Evolutionary conservation across 805 yeast genomes (phyloP).

Genomic region (Starmera pachycereana): DNA sequence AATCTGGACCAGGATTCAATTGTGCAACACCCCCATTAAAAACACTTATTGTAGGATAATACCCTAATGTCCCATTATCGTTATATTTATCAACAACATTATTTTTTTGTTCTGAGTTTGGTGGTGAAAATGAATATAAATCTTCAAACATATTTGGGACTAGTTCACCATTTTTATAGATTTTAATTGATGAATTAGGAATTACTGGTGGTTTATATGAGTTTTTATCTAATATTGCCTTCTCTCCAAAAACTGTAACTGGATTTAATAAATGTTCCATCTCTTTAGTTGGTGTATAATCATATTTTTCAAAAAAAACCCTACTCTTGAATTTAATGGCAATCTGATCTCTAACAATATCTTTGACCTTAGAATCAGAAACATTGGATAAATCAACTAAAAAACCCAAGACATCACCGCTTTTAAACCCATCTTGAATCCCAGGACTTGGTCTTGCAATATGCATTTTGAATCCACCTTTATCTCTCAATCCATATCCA

Average conservation of each 20-base stretch:
- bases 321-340: conserved; percentile 77
- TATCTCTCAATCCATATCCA: conserved; percentile 85
- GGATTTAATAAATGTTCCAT: conserved; percentile 72
- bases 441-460: conserved; percentile 55
- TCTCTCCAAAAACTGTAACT: conserved; percentile 60
- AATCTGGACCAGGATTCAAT: conserved; percentile 58
- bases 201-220: conserved; percentile 38
- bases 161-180: conserved; percentile 69
- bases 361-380: conserved; percentile 23
- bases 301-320: conserved; percentile 76
- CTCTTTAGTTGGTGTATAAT: conserved; percentile 56
- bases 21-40: conserved; percentile 70
- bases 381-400: conserved; percentile 57
- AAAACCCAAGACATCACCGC: conserved; percentile 82
- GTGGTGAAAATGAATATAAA: conserved; percentile 70
- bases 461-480: conserved; percentile 65
- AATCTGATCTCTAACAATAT: conserved; percentile 69
- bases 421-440: conserved; percentile 43
- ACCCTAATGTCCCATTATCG: conserved; percentile 84
- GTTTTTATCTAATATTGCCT: conserved; percentile 43
- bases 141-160: conserved; percentile 59
- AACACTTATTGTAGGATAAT: conserved; percentile 83
- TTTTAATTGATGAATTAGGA: conserved; percentile 47
- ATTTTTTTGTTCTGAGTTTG: conserved; percentile 46
- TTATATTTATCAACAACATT: conserved; percentile 30